phyloP scores from a whole-genome alignment of 768 basidiomycete genomes.

The Termitomyces sp. region DNA sequence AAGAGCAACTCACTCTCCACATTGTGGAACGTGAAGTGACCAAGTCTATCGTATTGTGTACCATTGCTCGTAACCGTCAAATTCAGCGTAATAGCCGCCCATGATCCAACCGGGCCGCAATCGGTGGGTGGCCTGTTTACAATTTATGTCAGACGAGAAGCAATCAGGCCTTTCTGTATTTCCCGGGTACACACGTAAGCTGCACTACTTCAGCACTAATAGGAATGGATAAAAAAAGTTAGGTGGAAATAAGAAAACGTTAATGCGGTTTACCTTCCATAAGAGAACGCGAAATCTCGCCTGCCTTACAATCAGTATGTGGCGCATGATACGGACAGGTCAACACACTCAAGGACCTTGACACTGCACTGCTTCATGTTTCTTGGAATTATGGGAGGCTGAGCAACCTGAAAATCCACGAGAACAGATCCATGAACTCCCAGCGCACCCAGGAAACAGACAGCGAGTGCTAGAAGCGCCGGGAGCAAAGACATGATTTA shows the following conservation, averaged over 20 bases:
- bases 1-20: conserved; percentile 55
- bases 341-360: conserved; percentile 54
- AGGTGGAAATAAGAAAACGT: neutral
- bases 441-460: conserved; percentile 12
- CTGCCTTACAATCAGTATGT: conserved; percentile 25
- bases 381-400: conserved; percentile 65
- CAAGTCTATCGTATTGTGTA: conserved; percentile 70
- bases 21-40: conserved; percentile 70
- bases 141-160: neutral
- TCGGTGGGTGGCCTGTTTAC: conserved; percentile 57
- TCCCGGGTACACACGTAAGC: conserved; percentile 39
- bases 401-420: conserved; percentile 63
- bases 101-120: conserved; percentile 65
- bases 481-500: conserved; percentile 14
- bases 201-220: conserved; percentile 59
- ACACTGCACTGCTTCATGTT: conserved; percentile 59
- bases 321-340: neutral
- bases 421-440: conserved; percentile 43
- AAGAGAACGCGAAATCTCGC: conserved; percentile 70
- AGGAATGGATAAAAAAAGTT: neutral
- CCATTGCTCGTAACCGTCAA: conserved; percentile 77
- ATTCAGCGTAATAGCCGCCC: conserved; percentile 72
- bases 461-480: conserved; percentile 9
- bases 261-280: conserved; percentile 42
- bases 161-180: neutral